phyloP scores from a whole-genome alignment of 2,329 filamentous ascomycete species.

The Trichoderma koningii region DNA sequence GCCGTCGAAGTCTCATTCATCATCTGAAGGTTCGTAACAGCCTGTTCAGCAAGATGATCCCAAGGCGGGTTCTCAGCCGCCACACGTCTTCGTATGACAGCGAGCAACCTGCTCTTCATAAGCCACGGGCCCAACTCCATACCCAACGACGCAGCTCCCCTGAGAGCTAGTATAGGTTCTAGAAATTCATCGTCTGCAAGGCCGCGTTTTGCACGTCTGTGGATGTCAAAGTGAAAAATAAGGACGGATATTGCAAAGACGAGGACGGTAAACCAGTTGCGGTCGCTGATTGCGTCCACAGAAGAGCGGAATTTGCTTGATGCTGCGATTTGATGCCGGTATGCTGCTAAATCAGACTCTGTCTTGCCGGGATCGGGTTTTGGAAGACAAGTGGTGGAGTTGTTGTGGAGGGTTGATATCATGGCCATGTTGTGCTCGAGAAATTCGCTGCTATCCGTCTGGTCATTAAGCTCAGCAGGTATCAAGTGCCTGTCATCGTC shows the following conservation, averaged over 20 bases:
- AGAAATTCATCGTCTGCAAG: constrained; percentile 3
- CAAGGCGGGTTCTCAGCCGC: constrained; percentile 3
- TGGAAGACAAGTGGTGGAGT: neutral
- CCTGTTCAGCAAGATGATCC: constrained; percentile 11
- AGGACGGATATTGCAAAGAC: constrained; percentile 21
- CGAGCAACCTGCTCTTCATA: constrained; percentile 9
- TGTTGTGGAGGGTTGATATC: neutral
- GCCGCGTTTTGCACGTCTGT: constrained; percentile 12
- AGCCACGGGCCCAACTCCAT: constrained; percentile 13
- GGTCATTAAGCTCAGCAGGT: neutral
- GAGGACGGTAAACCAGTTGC: constrained; percentile 20
- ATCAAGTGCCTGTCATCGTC: constrained; percentile 6
- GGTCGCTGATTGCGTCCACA: constrained; percentile 12
- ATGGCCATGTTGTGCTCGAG: constrained; percentile 15
- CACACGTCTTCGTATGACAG: neutral
- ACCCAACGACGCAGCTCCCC: neutral
- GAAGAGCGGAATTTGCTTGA: constrained; percentile 11
- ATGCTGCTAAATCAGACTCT: neutral
- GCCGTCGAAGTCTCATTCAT: neutral
- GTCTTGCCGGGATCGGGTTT: neutral
- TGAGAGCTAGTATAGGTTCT: constrained; percentile 5
- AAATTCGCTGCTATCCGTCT: neutral
- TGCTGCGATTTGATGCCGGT: neutral
- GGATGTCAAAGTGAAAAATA: constrained; percentile 23
- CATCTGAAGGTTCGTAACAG: neutral